phyloP scores from a whole-genome alignment of 225 moss, liverwort and hornwort species.

The Climacium dendroides region DNA sequence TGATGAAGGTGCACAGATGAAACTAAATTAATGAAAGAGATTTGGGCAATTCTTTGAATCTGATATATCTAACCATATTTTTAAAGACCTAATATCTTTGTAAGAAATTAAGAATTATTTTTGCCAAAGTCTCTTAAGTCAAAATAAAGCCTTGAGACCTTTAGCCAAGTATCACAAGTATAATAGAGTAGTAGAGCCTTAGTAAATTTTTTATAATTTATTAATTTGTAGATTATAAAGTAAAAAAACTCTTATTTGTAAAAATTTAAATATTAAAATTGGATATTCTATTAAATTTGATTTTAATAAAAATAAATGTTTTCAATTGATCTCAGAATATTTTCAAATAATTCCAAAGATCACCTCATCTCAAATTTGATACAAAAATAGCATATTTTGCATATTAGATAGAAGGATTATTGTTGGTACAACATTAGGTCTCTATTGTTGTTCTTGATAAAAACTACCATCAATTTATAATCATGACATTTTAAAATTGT shows the following conservation, averaged over 20 bases:
- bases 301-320: neutral
- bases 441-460: neutral
- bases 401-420: neutral
- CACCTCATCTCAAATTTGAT: rapidly evolving
- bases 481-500: neutral
- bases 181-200: too few species aligned
- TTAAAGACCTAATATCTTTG: too few species aligned
- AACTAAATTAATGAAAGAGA: too few species aligned
- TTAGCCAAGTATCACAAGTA: rapidly evolving
- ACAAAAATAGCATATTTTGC: neutral
- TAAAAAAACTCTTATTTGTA: too few species aligned
- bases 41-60: rapidly evolving
- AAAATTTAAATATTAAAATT: too few species aligned
- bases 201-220: too few species aligned
- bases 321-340: too few species aligned
- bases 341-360: neutral
- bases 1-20: rapidly evolving
- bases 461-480: neutral
- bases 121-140: too few species aligned
- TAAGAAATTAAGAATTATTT: too few species aligned
- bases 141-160: too few species aligned
- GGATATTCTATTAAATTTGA: too few species aligned
- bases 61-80: rapidly evolving
- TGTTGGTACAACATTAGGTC: neutral
- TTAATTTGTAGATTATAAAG: too few species aligned